A percentile compares a stretch with the other conserved stretches of the same genome.
These are phyloP conservation scores for Jatropha podagrica DNA, from an alignment of 441 rosid species.

Conservation along the genomic window DNA sequence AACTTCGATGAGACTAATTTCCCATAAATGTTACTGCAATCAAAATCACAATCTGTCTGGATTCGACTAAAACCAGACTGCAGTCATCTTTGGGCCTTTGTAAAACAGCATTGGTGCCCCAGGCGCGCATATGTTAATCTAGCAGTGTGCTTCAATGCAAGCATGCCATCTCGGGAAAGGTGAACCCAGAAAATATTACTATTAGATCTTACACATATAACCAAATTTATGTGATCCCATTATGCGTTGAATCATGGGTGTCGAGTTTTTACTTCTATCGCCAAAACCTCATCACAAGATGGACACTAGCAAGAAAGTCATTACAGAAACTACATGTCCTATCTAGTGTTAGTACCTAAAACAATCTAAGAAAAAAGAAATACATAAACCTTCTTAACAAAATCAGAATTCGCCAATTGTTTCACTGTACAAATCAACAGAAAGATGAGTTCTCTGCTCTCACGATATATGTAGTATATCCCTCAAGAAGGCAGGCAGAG, in stretches of 20 bases:
- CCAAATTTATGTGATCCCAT: not conserved
- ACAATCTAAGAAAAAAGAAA: not conserved
- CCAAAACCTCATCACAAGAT: not conserved
- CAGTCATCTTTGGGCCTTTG: constrained; percentile 2
- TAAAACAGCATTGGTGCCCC: not conserved
- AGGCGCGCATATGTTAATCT: not conserved
- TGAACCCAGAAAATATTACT: not conserved
- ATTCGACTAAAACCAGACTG: not conserved
- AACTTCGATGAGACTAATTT: not conserved
- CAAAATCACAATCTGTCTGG: not conserved
- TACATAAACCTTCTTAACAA: not conserved
- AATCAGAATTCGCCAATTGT: not conserved
- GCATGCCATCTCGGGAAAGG: not conserved
- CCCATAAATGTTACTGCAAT: not conserved
- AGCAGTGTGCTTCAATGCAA: too few species aligned
- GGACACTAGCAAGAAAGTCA: not conserved
- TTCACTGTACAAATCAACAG: not conserved
- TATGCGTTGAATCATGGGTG: not conserved
- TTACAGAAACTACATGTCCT: not conserved
- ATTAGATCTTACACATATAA: not conserved
- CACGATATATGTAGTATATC: not conserved
- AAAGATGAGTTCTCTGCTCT: constrained; percentile 2
- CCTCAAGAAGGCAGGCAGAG: not conserved
- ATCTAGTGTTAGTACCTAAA: not conserved
- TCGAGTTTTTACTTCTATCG: not conserved